Evolutionary conservation across 495 filamentous ascomycete species (phyloP).

Genomic region (Aspergillus hancockii): DNA sequence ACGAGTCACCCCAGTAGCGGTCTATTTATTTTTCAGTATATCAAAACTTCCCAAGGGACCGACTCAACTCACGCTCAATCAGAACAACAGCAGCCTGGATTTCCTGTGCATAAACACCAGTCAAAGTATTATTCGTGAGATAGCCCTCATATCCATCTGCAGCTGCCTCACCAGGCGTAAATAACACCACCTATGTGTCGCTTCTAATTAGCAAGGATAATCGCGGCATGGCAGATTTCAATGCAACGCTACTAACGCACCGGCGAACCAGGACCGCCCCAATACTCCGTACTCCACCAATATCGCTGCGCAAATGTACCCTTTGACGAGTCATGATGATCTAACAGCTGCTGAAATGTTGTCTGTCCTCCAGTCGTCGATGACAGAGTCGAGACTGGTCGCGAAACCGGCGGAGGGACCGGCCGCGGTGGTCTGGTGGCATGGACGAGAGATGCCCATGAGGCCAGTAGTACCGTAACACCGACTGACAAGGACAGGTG

Average conservation of each 20-base stretch:
- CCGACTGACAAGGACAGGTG: conserved; percentile 5
- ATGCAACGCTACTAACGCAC: conserved; percentile 26
- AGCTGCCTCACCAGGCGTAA: conserved; percentile 59
- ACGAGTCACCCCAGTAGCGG: conserved; percentile 63
- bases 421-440: conserved; percentile 7
- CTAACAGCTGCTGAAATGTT: conserved; percentile 54
- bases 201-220: conserved; percentile 6
- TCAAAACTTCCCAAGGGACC: no score
- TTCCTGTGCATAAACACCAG: conserved; percentile 53
- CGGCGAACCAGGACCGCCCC: conserved; percentile 56
- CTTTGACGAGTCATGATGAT: conserved; percentile 50
- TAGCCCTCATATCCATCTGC: conserved; percentile 53
- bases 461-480: conserved; percentile 1
- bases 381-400: not conserved
- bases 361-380: conserved; percentile 16
- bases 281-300: conserved; percentile 51
- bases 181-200: conserved; percentile 46
- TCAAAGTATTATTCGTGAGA: conserved; percentile 49
- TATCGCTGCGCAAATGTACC: conserved; percentile 58
- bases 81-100: conserved; percentile 58
- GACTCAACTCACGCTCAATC: conserved; percentile 53
- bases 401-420: conserved; percentile 7
- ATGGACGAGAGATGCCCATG: conserved; percentile 8
- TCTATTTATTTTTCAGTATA: conserved; percentile 31
- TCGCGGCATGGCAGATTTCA: not conserved